Percentiles rank a stretch among this genome's conserved stretches.
phyloP scores from a whole-genome alignment of 331 rosid genomes.

The Saraca asoca region DNA sequence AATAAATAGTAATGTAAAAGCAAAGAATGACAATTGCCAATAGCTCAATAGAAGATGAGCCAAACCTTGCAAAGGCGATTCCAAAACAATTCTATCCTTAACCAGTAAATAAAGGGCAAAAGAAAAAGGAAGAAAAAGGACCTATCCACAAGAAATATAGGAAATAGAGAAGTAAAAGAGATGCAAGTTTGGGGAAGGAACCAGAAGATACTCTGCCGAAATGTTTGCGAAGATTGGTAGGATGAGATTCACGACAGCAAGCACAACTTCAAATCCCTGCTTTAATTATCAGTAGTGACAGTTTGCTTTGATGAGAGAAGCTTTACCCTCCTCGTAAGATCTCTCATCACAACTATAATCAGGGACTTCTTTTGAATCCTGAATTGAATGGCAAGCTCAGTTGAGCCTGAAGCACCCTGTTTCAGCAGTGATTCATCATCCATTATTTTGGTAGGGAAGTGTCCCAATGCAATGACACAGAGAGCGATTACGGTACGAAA shows the following conservation, averaged over 20 bases:
- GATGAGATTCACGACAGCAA: neutral
- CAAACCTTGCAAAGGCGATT: no score
- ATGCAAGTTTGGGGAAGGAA: no score
- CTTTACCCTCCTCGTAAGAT: constrained; percentile 78
- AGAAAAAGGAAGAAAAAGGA: no score
- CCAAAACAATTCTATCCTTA: no score
- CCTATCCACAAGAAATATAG: no score
- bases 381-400: constrained; percentile 73
- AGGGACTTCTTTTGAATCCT: constrained; percentile 79
- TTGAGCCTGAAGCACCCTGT: constrained; percentile 57
- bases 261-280: constrained; percentile 5
- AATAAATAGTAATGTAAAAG: no score
- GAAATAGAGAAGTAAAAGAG: no score
- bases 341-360: constrained; percentile 72
- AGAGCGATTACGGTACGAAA: constrained; percentile 72
- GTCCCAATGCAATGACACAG: constrained; percentile 82
- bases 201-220: no score
- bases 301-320: constrained; percentile 59
- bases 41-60: no score
- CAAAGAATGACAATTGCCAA: no score
- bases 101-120: no score
- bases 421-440: constrained; percentile 75
- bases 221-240: no score
- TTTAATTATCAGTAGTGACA: constrained; percentile 48
- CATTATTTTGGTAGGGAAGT: constrained; percentile 88